A percentile compares a stretch with the other conserved stretches of the same genome.
phyloP scores from a whole-genome alignment of 805 yeast species.

The Candida vartiovaarae region DNA sequence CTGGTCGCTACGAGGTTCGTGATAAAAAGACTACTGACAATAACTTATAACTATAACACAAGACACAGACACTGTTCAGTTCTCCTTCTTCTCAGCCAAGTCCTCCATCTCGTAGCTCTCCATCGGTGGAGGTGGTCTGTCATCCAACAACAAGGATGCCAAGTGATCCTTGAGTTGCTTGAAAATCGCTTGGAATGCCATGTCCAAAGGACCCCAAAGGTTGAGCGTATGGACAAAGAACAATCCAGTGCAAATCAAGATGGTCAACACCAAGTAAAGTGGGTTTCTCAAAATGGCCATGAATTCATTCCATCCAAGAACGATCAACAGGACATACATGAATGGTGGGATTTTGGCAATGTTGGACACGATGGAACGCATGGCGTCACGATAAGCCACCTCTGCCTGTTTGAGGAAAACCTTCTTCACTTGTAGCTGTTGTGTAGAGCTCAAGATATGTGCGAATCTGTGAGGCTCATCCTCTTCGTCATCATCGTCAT shows the following conservation, averaged over 20 bases:
- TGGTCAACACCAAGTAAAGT: conserved; percentile 55
- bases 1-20: no score
- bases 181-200: conserved; percentile 51
- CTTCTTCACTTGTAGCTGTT: conserved; percentile 47
- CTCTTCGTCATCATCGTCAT: conserved; percentile 34
- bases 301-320: conserved; percentile 94
- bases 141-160: conserved; percentile 53
- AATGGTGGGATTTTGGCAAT: conserved; percentile 78
- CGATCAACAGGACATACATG: conserved; percentile 63
- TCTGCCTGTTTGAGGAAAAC: conserved; percentile 73
- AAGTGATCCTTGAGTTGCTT: conserved; percentile 48
- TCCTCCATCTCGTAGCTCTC: conserved; percentile 28
- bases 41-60: neutral
- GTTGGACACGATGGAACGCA: conserved; percentile 73
- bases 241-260: conserved; percentile 51
- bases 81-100: conserved; percentile 17
- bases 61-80: conserved; percentile 1
- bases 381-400: conserved; percentile 77
- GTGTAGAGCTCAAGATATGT: conserved; percentile 48
- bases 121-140: conserved; percentile 20
- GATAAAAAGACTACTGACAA: no score
- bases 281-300: conserved; percentile 86
- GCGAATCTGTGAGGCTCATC: conserved; percentile 41
- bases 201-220: conserved; percentile 69
- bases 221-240: conserved; percentile 66